Evolutionary conservation across 2,329 filamentous ascomycete species (phyloP), one percentile per base, ranked within the genome.

Genomic region (Cercospora citrullina): DNA sequence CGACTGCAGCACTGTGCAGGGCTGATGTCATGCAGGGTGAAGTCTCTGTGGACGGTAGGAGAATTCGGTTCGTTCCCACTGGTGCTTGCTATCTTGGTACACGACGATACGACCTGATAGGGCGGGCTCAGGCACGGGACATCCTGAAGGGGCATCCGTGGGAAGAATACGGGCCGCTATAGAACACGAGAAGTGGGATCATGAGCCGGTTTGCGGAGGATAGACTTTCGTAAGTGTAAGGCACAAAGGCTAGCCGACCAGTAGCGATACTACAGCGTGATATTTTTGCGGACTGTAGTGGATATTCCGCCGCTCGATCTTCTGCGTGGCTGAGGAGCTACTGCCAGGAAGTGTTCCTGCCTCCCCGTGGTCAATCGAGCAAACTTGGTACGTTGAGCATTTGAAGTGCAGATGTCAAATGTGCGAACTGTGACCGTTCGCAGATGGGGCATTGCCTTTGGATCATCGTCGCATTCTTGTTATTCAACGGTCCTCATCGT

Each of bases 141-240:
- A 60, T 31, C 36, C 57, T 36, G 57, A 28, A 53, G 53, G 58
- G 39, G 65, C 14, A 60, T 28, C 28, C 48, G 30, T 60, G 23
- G 30, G 39, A 10, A 55, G 57, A 68, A 68, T 68, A 68, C 66
- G 66, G 66, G 66, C 66, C 57, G 66, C 66, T 62, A 65, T 65
- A 57, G 61, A 60, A 65, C 61, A 59, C 58, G 57, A 58, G 28
- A 53, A 53, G 33, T 36, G 62, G 62, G 36, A 26, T 31, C 33
- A 7, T 55, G 53, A 48, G 33, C 53, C 42, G 45, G 60, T 64
- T 7, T 16, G 60, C 39, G 45, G 53, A 67, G 60, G 42, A 39
- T 61, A 57, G 31, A 33, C 55, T 64, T 63, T 57, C 21, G 51
- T 23, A 33, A 58, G 51, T 39, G 31, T 53, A 45, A 59, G 62